Percentiles rank a stretch among this genome's conserved stretches.
Evolutionary conservation across 2,329 filamentous ascomycete genomes (phyloP).

Genomic region (Fusarium cicatricum): DNA sequence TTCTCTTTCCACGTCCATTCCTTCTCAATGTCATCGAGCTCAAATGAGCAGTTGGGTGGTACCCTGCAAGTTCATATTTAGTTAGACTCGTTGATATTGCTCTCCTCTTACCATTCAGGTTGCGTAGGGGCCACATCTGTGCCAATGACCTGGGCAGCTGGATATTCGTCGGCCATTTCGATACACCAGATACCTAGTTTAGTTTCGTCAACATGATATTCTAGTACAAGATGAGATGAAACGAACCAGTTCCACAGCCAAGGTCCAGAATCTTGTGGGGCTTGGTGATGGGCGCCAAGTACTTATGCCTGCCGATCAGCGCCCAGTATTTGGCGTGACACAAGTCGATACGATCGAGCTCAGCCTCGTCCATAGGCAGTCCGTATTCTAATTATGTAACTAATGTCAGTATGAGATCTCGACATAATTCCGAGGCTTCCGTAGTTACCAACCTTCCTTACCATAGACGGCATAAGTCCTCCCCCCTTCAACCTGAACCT

Average conservation of each 20-base stretch:
- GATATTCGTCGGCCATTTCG: constrained; percentile 48
- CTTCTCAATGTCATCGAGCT: constrained; percentile 49
- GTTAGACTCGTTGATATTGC: neutral
- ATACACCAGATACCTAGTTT: constrained; percentile 44
- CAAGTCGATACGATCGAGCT: constrained; percentile 53
- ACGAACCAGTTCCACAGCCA: constrained; percentile 43
- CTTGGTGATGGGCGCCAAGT: constrained; percentile 33
- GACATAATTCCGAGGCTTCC: neutral
- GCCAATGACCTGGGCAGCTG: constrained; percentile 34
- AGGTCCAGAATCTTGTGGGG: constrained; percentile 45
- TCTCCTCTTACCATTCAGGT: neutral
- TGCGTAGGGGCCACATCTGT: constrained; percentile 35
- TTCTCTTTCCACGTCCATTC: constrained; percentile 49
- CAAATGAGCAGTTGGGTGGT: constrained; percentile 48
- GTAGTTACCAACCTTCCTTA: constrained; percentile 42
- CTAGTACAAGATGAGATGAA: neutral
- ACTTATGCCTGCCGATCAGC: constrained; percentile 39
- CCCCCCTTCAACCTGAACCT: constrained; percentile 42
- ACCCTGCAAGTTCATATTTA: constrained; percentile 41
- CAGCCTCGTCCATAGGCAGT: constrained; percentile 51
- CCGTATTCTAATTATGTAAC: constrained; percentile 45
- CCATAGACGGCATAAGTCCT: constrained; percentile 48
- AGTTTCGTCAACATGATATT: neutral
- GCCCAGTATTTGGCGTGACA: constrained; percentile 49
- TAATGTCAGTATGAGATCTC: neutral